phyloP scores from a whole-genome alignment of 1,284 basidiomycete species.

The Ganoderma meredithae region DNA sequence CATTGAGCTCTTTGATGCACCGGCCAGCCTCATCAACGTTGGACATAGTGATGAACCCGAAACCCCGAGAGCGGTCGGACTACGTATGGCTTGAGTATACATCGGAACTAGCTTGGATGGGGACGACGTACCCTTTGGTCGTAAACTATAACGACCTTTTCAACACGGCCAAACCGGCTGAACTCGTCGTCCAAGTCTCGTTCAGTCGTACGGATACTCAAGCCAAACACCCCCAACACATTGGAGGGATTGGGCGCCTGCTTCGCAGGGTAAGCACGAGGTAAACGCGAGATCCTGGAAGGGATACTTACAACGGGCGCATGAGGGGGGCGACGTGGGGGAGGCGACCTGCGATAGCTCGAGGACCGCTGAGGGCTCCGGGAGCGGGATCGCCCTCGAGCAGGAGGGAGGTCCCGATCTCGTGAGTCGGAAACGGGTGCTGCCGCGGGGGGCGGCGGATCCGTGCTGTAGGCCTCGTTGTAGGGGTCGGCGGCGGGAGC shows the following conservation, averaged over 20 bases:
- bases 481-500: conserved; percentile 77
- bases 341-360: conserved; percentile 45
- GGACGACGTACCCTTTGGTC: conserved; percentile 85
- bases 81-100: conserved; percentile 44
- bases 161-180: conserved; percentile 85
- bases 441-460: conserved; percentile 55
- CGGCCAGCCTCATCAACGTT: conserved; percentile 85
- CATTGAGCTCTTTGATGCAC: conserved; percentile 93
- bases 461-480: conserved; percentile 76
- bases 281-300: conserved; percentile 19
- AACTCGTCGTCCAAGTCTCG: conserved; percentile 96
- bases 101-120: conserved; percentile 15
- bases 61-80: conserved; percentile 96
- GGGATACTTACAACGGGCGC: conserved; percentile 71
- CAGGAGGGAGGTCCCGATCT: conserved; percentile 49
- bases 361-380: conserved; percentile 57
- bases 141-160: conserved; percentile 98
- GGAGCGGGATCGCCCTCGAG: conserved; percentile 76
- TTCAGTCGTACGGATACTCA: conserved; percentile 95
- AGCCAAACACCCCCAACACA: conserved; percentile 95
- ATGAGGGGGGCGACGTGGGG: conserved; percentile 68
- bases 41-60: conserved; percentile 97
- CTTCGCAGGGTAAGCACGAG: conserved; percentile 50
- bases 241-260: conserved; percentile 87
- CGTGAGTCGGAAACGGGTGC: conserved; percentile 52